Base-by-base conservation (phyloP, 208 protist genomes). In the Phytomonas sp. region DNA sequence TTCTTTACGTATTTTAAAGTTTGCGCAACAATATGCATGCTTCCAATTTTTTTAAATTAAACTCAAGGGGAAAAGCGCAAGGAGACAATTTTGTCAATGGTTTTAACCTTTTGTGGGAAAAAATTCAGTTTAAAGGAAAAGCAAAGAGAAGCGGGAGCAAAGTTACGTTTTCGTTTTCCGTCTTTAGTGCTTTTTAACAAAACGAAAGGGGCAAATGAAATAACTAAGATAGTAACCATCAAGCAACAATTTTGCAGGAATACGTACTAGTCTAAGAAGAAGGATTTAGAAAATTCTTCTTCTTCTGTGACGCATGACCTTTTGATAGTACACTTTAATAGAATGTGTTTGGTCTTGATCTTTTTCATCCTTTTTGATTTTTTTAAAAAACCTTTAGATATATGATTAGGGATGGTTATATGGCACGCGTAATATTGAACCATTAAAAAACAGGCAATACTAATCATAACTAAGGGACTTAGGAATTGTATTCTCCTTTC, bases 301-400 rank as follows among this genome's bases (percentile, higher is more conserved):
- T 26, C 26, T 66, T n/a, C 32, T n/a, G 17, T n/a, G 62, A 60
- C 26, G 32, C 62, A 17, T 67, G 31, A 31, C 66, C 29, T 43
- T 67, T 56, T 56, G 28, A 67, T 51, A 51, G 20, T 51, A 51
- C 1, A 17, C 40, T 26, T 28, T 30, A 59, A 69, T 28, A 2
- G 9, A 8, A 51, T 71, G 59, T 71, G 30, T 36, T 9, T 28
- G 26, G 7, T 30, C 29, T 60, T 62, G 64, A 8, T 51, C 9
- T 36, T 65, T 60, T 37, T 71, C 7, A n/a, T 66, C 46, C 60
- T 29, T 29, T 75, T 71, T 68, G 31, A 26, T 62, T 56, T 56
- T 46, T 51, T 28, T 65, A 15, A n/a, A 37, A 9, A 67, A 67
- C 9, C 66, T 32, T 72, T 15, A 68, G 13, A 26, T 11, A 40